Percentiles rank a stretch among this genome's conserved stretches.
phyloP scores from a whole-genome alignment of 192 early-diverging fungal genomes.

The Lobosporangium transversale region DNA sequence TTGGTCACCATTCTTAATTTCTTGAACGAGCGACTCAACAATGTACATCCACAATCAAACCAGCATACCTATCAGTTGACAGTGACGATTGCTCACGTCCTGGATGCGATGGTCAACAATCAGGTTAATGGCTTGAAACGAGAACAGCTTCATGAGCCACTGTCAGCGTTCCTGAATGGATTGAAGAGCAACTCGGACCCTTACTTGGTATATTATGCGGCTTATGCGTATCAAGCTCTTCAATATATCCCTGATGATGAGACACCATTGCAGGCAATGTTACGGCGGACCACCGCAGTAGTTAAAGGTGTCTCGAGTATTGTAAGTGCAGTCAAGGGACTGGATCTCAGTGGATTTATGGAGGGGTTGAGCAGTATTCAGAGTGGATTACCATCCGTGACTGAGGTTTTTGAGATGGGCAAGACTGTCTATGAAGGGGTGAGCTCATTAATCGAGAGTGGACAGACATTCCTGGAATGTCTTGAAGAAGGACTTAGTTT shows the following conservation, averaged over 20 bases:
- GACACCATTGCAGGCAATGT: background rate
- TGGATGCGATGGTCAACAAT: background rate
- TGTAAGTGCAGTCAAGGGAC: too few species aligned
- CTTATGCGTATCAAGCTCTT: background rate
- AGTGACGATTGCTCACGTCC: background rate
- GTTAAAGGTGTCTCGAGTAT: background rate
- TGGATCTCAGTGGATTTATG: background rate
- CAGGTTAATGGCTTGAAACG: background rate
- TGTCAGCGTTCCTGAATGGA: background rate
- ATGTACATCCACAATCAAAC: background rate
- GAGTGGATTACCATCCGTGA: background rate
- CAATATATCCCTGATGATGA: too few species aligned
- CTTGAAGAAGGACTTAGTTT: background rate
- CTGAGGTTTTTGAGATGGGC: background rate
- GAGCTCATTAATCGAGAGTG: background rate
- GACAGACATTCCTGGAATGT: background rate
- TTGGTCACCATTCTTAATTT: background rate
- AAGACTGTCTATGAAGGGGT: background rate
- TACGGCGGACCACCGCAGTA: background rate
- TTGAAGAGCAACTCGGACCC: too few species aligned
- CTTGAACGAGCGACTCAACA: background rate
- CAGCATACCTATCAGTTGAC: background rate
- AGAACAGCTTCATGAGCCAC: background rate
- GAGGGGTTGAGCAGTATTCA: background rate
- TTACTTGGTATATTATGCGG: background rate